A percentile compares a stretch with the other conserved stretches of the same genome.
phyloP scores from a whole-genome alignment of 108 stramenopile species.

The Heterococcus sp. region DNA sequence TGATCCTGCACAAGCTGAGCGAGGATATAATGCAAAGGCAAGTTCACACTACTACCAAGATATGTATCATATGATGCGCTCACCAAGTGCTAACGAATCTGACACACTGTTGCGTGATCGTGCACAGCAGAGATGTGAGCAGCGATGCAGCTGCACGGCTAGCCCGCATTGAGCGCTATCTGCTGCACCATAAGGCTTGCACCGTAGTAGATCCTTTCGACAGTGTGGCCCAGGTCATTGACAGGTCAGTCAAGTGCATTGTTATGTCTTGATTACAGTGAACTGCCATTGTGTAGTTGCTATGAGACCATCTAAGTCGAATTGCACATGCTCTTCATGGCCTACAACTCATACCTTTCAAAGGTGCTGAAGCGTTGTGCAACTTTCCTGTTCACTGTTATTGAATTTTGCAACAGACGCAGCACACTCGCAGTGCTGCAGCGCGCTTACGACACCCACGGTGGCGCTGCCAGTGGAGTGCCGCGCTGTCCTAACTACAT shows the following conservation, averaged over 20 bases:
- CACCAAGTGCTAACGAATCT: too few relatives aligned
- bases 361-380: too few relatives aligned
- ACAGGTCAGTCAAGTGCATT: conserved; percentile 19
- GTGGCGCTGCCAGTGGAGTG: conserved; percentile 36
- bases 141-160: conserved; percentile 16
- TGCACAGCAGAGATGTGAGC: not conserved
- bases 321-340: too few relatives aligned
- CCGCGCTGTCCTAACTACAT: conserved; percentile 42
- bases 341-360: too few relatives aligned
- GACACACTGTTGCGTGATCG: not conserved
- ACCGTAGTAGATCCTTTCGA: conserved; percentile 40
- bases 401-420: too few relatives aligned
- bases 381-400: too few relatives aligned
- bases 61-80: too few relatives aligned
- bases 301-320: too few relatives aligned
- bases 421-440: not conserved
- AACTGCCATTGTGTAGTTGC: too few relatives aligned
- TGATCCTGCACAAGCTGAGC: conserved; percentile 57
- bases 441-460: not conserved
- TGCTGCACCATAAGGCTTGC: conserved; percentile 12
- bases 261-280: too few relatives aligned
- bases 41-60: too few relatives aligned
- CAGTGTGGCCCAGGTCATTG: conserved; percentile 34
- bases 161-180: conserved; percentile 32
- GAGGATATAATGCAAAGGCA: conserved; percentile 51